phyloP scores from a whole-genome alignment of 1,139 yeast genomes.

The Pichia sp. region DNA sequence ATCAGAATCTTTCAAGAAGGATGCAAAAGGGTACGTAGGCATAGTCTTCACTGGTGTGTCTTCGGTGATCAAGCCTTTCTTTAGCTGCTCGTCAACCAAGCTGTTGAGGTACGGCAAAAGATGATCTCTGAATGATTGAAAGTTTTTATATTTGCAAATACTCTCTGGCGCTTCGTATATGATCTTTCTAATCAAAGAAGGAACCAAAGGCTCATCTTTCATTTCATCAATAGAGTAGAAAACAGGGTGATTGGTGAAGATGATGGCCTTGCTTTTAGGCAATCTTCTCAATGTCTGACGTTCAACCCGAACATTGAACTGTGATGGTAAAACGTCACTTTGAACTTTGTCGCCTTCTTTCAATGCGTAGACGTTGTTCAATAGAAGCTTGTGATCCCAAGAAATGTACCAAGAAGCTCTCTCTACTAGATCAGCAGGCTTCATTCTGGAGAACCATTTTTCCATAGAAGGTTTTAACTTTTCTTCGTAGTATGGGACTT shows the following conservation, averaged over 20 bases:
- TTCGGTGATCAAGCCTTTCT: conserved; percentile 48
- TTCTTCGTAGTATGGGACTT: conserved; percentile 67
- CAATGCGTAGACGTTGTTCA: conserved; percentile 52
- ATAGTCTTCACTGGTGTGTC: conserved; percentile 59
- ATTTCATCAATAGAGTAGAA: conserved; percentile 68
- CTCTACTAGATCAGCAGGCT: conserved; percentile 59
- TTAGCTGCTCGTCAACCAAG: conserved; percentile 53
- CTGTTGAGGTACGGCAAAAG: conserved; percentile 53
- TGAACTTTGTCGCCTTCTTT: conserved; percentile 38
- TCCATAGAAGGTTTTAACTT: conserved; percentile 71
- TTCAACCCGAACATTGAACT: conserved; percentile 52
- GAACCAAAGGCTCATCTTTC: conserved; percentile 73
- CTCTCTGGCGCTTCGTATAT: conserved; percentile 63
- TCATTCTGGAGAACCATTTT: conserved; percentile 62
- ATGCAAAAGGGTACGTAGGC: conserved; percentile 60
- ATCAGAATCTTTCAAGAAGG: conserved; percentile 34
- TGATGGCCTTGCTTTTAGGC: conserved; percentile 48
- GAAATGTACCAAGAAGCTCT: conserved; percentile 74
- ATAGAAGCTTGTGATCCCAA: conserved; percentile 61
- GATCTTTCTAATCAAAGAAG: conserved; percentile 60
- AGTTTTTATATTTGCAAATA: conserved; percentile 60
- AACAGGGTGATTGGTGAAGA: conserved; percentile 63
- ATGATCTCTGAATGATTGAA: conserved; percentile 54
- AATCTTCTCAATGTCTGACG: conserved; percentile 52
- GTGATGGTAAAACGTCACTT: conserved; percentile 32